A percentile compares a stretch with the other conserved stretches of the same genome.
These are phyloP conservation scores for Musa balbisiana DNA, from an alignment of 202 grass and related monocot species.

Conservation along the genomic window DNA sequence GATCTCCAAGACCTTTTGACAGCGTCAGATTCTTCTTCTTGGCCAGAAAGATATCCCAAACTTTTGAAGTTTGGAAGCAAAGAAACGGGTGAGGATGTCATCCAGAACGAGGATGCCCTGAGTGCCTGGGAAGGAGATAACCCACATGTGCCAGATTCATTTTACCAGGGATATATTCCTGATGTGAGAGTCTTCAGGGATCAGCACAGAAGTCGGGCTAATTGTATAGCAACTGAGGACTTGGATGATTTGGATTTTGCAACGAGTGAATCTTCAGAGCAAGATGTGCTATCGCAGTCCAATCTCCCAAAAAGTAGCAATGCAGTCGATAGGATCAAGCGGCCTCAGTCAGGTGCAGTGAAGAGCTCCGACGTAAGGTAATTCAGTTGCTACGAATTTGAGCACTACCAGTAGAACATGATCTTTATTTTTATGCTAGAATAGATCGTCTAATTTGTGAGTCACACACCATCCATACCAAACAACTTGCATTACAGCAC, in stretches of 20 bases:
- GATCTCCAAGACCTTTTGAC: constrained; percentile 36
- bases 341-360: constrained; percentile 31
- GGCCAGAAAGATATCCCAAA: constrained; percentile 28
- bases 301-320: constrained; percentile 46
- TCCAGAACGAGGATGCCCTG: constrained; percentile 36
- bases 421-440: no score
- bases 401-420: no score
- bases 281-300: constrained; percentile 43
- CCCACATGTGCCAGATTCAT: constrained; percentile 35
- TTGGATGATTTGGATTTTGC: constrained; percentile 66
- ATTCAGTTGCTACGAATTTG: background rate
- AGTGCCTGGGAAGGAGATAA: constrained; percentile 38
- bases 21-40: constrained; percentile 38
- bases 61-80: constrained; percentile 28
- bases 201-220: constrained; percentile 37
- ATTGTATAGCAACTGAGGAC: constrained; percentile 63
- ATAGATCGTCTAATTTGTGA: no score
- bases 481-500: no score
- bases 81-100: constrained; percentile 17
- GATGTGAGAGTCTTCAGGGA: constrained; percentile 31
- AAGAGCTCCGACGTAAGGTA: constrained; percentile 56
- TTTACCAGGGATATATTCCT: constrained; percentile 56
- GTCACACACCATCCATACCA: no score
- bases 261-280: constrained; percentile 72
- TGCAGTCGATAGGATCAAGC: constrained; percentile 39